A percentile compares a stretch with the other conserved stretches of the same genome.
These are phyloP conservation scores for Neurospora tetraspora DNA, from an alignment of 495 filamentous ascomycete species.

Conservation along the genomic window DNA sequence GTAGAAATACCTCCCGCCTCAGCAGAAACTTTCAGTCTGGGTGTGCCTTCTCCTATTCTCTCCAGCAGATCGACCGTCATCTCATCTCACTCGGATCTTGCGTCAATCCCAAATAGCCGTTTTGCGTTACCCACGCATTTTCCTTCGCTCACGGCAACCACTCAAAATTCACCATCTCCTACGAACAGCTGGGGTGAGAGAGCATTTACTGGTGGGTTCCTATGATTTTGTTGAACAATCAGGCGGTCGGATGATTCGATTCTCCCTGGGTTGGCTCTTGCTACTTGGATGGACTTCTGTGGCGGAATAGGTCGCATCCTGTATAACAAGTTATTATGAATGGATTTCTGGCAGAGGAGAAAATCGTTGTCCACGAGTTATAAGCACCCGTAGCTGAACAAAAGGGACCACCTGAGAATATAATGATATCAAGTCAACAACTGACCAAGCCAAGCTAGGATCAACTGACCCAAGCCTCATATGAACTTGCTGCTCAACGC, in stretches of 20 bases:
- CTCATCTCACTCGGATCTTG: neutral
- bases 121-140: neutral
- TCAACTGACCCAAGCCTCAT: neutral
- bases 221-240: neutral
- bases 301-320: neutral
- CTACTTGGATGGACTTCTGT: neutral
- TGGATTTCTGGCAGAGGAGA: neutral
- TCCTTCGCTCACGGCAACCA: neutral
- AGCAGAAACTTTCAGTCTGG: neutral
- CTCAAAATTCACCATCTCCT: neutral
- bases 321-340: neutral
- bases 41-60: neutral
- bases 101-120: neutral
- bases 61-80: neutral
- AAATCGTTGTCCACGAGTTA: neutral
- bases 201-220: neutral
- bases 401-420: neutral
- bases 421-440: neutral
- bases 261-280: neutral
- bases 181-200: neutral
- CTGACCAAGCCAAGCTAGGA: neutral
- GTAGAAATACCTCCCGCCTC: neutral
- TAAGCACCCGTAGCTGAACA: neutral
- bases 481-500: neutral
- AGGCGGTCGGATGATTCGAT: neutral